Evolutionary conservation across 2,329 filamentous ascomycete species (phyloP).

Genomic region (Paraphaeosphaeria minitans): DNA sequence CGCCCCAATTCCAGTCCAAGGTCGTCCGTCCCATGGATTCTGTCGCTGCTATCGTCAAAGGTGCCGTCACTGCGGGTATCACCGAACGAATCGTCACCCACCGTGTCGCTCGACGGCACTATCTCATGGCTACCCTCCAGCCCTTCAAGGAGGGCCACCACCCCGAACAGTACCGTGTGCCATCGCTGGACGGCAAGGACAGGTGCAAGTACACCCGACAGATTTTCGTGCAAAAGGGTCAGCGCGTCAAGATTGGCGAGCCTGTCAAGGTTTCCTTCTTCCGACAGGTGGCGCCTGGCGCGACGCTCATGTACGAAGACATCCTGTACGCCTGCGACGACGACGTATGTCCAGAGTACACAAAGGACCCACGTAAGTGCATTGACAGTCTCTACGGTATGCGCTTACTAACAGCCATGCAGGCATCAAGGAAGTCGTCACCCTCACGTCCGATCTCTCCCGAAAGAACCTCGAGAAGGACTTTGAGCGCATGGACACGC

Average conservation of each 20-base stretch:
- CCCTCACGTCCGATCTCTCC: conserved; percentile 92
- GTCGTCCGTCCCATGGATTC: conserved; percentile 99
- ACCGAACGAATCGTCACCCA: conserved; percentile 96
- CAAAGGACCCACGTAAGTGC: conserved; percentile 95
- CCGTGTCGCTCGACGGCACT: conserved; percentile 94
- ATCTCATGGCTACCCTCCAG: conserved; percentile 98
- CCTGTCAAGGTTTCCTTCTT: conserved; percentile 99
- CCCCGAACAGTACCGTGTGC: conserved; percentile 96
- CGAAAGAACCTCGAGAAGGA: conserved; percentile 99
- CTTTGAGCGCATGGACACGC: conserved; percentile 98
- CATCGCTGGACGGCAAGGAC: conserved; percentile 94
- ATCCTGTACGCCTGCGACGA: conserved; percentile 97
- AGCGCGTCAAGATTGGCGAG: conserved; percentile 98
- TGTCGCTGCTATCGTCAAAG: conserved; percentile 97
- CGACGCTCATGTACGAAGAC: conserved; percentile 99
- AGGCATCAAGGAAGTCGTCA: conserved; percentile 99
- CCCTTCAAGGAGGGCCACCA: conserved; percentile 99
- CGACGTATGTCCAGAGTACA: conserved; percentile 97
- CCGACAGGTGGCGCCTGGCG: conserved; percentile 94
- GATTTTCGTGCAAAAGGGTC: conserved; percentile 98
- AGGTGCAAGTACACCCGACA: conserved; percentile 98
- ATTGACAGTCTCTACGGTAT: background rate
- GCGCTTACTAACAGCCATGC: conserved; percentile 2
- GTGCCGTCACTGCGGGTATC: conserved; percentile 95
- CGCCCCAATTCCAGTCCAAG: conserved; percentile 97